Percentiles rank a stretch among this genome's conserved stretches.
Evolutionary conservation across 179 eudicot genomes (phyloP).

Genomic region (Pouteria campechiana): DNA sequence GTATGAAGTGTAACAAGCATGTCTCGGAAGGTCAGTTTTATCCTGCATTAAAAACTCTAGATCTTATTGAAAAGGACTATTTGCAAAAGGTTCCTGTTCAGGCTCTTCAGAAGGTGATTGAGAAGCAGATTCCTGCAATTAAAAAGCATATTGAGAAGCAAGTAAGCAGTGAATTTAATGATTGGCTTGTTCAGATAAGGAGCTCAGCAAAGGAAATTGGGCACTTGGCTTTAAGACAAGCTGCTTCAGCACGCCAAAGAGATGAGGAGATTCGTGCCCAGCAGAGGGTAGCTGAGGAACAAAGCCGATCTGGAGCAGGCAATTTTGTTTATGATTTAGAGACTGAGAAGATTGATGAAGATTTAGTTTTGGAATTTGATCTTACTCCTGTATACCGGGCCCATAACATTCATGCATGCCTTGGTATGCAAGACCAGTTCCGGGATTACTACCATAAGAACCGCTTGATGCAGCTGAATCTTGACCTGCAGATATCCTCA

Average conservation of each 20-base stretch:
- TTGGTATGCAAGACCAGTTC: slow-evolving; percentile 72
- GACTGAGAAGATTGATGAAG: slow-evolving; percentile 75
- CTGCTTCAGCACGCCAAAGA: slow-evolving; percentile 74
- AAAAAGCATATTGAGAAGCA: slow-evolving; percentile 58
- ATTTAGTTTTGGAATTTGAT: slow-evolving; percentile 44
- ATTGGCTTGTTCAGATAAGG: slow-evolving; percentile 92
- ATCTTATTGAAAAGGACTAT: slow-evolving; percentile 39
- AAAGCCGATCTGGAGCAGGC: slow-evolving; percentile 63
- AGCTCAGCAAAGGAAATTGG: slow-evolving; percentile 72
- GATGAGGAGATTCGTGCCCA: slow-evolving; percentile 86
- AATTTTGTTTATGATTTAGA: slow-evolving; percentile 83
- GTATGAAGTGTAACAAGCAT: slow-evolving; percentile 49
- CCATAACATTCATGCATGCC: slow-evolving; percentile 66
- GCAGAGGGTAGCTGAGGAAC: slow-evolving; percentile 94
- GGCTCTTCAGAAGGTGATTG: slow-evolving; percentile 58
- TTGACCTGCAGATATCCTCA: slow-evolving; percentile 92
- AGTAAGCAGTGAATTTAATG: slow-evolving; percentile 68
- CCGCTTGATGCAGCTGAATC: slow-evolving; percentile 79
- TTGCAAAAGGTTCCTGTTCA: slow-evolving; percentile 39
- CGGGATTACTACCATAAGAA: slow-evolving; percentile 80
- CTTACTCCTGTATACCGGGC: slow-evolving; percentile 79
- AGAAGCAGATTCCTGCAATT: slow-evolving; percentile 62
- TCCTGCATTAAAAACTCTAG: slow-evolving; percentile 55
- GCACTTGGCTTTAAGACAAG: slow-evolving; percentile 90
- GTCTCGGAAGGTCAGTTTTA: slow-evolving; percentile 40